Base-by-base conservation (phyloP, 495 filamentous ascomycete genomes). In the Daldinia loculata region DNA sequence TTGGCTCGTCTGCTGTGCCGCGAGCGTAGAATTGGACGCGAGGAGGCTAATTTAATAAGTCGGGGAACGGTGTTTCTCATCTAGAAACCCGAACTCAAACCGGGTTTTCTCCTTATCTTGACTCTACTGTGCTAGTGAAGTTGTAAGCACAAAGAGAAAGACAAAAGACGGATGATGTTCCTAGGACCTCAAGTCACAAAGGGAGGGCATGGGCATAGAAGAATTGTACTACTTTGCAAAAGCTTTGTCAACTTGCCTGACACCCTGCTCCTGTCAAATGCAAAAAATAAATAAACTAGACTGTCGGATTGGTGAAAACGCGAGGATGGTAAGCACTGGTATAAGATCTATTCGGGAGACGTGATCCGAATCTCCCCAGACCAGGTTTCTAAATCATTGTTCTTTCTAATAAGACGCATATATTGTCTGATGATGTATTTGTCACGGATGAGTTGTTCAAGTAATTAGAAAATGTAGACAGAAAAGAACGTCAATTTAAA, bases 1-100 rank as follows among this genome's bases (percentile, higher is more conserved):
- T 66, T 43, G 43, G 27, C 30, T 57, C 6, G 24, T 50, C 58
- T 43, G 55, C 67, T 69, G 66, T 50, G 59, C 66, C 67, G 67
- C 55, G 45, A 56, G 26, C 3, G 38, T 50, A 61, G 56, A 70
- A 60, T 52, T 22, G 30, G 30, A 61, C 15, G 53, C 6, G 45
- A 63, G 50, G 66, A 59, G 45, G 12, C 19, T 56, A 70, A 66
- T 61, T 66, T 59, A 51, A 67, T 39, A 26, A 41, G 26, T 36
- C 26, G 30, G 43, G 32, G 43, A 52, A 53, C 14, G 27, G 39
- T 39, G 39, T 32, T 32, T 41, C 14, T 27, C 38, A 26, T 34
- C 15, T 39, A 34, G 43, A 53, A 69, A 63, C 36, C 66, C 59
- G 52, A 63, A 58, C 53, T 41, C 59, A 53, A 30, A 29, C 50